A percentile compares a stretch with the other conserved stretches of the same genome.
Evolutionary conservation across 2,329 filamentous ascomycete genomes (phyloP).

Genomic region (Emmonsiellopsis sp.): DNA sequence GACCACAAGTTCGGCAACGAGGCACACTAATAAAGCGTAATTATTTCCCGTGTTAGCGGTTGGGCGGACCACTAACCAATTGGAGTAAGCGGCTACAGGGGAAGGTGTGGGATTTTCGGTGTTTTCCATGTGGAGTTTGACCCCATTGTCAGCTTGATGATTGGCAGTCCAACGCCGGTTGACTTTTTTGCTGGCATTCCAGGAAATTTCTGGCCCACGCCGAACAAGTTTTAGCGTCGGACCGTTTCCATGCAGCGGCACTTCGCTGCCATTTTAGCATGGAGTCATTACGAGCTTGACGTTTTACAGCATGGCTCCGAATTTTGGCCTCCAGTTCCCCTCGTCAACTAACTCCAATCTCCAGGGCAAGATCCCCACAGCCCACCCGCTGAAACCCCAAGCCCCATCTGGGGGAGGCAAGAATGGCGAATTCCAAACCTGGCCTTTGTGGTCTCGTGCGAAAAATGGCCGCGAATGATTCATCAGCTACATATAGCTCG

Average conservation of each 20-base stretch:
- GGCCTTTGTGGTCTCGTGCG: conserved; percentile 1
- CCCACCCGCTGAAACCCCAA: not conserved
- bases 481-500: conserved; percentile 13
- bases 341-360: not conserved
- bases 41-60: not conserved
- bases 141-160: not conserved
- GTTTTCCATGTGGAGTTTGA: not conserved
- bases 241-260: not conserved
- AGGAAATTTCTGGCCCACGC: not conserved
- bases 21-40: not conserved
- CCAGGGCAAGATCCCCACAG: conserved; percentile 1
- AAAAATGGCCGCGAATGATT: conserved; percentile 14
- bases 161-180: not conserved
- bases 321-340: not conserved
- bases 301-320: not conserved
- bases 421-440: conserved; percentile 4
- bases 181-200: not conserved
- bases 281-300: not conserved
- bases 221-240: not conserved
- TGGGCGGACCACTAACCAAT: not conserved
- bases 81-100: not conserved
- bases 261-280: not conserved
- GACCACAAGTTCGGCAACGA: not conserved
- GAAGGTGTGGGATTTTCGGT: not conserved
- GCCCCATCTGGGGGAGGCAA: conserved; percentile 21